Percentiles rank a stretch among this genome's conserved stretches.
These are phyloP conservation scores for Penicillium sp. DNA, from an alignment of 2,329 filamentous ascomycete genomes.

Conservation along the genomic window DNA sequence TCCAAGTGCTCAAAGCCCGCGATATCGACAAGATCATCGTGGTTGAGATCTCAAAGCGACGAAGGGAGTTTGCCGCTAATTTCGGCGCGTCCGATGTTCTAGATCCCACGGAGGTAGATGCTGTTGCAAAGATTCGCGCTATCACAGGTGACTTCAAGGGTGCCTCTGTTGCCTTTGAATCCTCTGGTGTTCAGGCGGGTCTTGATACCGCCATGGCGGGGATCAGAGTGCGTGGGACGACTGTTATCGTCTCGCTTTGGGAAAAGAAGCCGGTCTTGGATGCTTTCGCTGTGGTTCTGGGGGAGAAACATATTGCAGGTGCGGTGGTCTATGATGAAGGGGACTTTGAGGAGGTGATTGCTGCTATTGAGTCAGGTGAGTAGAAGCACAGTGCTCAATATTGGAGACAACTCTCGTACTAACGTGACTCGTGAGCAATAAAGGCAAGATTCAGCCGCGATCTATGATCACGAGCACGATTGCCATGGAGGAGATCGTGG, in stretches of 20 bases:
- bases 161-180: slow-evolving; percentile 62
- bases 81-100: slow-evolving; percentile 60
- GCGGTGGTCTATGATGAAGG: slow-evolving; percentile 51
- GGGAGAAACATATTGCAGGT: slow-evolving; percentile 56
- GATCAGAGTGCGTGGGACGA: slow-evolving; percentile 56
- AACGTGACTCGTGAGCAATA: background rate
- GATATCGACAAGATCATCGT: slow-evolving; percentile 59
- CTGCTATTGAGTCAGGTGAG: slow-evolving; percentile 44
- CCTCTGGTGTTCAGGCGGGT: slow-evolving; percentile 60
- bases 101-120: slow-evolving; percentile 51
- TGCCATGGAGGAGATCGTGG: slow-evolving; percentile 57
- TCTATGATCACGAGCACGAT: slow-evolving; percentile 65
- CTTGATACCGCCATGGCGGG: slow-evolving; percentile 51
- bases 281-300: slow-evolving; percentile 55
- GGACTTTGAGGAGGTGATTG: slow-evolving; percentile 63
- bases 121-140: slow-evolving; percentile 50
- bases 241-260: slow-evolving; percentile 67
- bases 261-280: slow-evolving; percentile 58
- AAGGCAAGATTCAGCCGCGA: slow-evolving; percentile 55
- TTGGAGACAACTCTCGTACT: slow-evolving; percentile 22
- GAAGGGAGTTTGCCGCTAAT: slow-evolving; percentile 55
- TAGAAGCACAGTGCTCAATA: background rate
- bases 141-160: slow-evolving; percentile 50
- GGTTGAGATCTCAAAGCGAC: slow-evolving; percentile 55
- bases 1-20: slow-evolving; percentile 58